A percentile compares a stretch with the other conserved stretches of the same genome.
phyloP scores from a whole-genome alignment of 73 alveolate species.

The Tetrahymena malaccensis region DNA sequence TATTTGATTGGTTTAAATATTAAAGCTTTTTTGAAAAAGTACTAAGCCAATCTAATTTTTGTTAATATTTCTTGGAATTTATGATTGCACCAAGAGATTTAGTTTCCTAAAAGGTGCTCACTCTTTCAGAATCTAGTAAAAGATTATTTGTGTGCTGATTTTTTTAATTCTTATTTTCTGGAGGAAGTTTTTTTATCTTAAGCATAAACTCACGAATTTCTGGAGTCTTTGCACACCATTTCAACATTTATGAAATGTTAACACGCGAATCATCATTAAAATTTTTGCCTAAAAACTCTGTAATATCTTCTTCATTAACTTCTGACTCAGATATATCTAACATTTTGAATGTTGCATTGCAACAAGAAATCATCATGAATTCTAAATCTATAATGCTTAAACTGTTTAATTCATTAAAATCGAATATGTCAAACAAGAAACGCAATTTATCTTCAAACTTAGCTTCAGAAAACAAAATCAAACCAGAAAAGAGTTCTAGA shows the following conservation, averaged over 20 bases:
- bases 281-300: slow-evolving; percentile 55
- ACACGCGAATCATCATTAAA: slow-evolving; percentile 61
- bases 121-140: background rate
- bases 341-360: slow-evolving; percentile 84
- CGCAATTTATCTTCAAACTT: slow-evolving; percentile 92
- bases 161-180: background rate
- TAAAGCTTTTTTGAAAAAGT: slow-evolving; percentile 1
- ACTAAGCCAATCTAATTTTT: background rate
- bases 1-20: slow-evolving; percentile 37
- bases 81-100: background rate
- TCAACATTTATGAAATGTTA: slow-evolving; percentile 48
- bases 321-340: slow-evolving; percentile 57
- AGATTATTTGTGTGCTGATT: background rate
- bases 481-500: slow-evolving; percentile 88
- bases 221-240: slow-evolving; percentile 68
- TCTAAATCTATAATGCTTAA: slow-evolving; percentile 71
- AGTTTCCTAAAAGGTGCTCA: background rate
- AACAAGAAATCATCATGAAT: slow-evolving; percentile 78
- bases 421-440: slow-evolving; percentile 91
- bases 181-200: background rate
- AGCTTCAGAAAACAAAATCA: slow-evolving; percentile 87
- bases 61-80: background rate
- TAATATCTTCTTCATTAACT: slow-evolving; percentile 60
- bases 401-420: slow-evolving; percentile 83
- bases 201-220: slow-evolving; percentile 58